Percentiles rank a stretch among this genome's conserved stretches.
phyloP scores from a whole-genome alignment of 2,329 filamentous ascomycete species.

The Trichoderma breve region DNA sequence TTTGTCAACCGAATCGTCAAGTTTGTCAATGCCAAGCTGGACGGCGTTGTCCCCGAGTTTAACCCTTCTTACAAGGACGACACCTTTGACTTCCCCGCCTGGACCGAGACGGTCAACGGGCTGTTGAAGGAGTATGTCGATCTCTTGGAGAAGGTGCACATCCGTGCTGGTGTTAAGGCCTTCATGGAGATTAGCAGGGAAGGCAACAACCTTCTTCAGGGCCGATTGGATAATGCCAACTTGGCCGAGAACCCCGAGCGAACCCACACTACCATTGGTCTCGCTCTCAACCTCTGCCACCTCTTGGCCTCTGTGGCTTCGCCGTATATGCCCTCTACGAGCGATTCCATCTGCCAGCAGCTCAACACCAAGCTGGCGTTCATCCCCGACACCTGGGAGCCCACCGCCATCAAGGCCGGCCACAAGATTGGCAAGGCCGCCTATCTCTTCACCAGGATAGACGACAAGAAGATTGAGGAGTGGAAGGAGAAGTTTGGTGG shows the following conservation, averaged over 20 bases:
- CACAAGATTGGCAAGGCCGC: constrained; percentile 79
- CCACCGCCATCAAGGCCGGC: constrained; percentile 62
- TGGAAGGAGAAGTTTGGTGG: constrained; percentile 73
- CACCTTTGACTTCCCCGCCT: constrained; percentile 38
- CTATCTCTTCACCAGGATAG: constrained; percentile 80
- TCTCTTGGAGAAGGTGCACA: constrained; percentile 68
- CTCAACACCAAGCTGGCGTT: constrained; percentile 54
- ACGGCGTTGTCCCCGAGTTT: constrained; percentile 64
- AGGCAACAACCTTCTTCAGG: constrained; percentile 51
- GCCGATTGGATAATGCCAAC: constrained; percentile 55
- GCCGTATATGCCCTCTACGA: constrained; percentile 83
- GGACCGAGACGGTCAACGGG: constrained; percentile 45
- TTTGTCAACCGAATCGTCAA: constrained; percentile 73
- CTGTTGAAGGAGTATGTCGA: constrained; percentile 65
- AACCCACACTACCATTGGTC: constrained; percentile 62
- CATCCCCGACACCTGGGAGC: constrained; percentile 61
- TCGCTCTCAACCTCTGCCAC: constrained; percentile 81
- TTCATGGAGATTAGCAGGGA: constrained; percentile 65
- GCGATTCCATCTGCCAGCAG: constrained; percentile 73
- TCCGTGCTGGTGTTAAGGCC: constrained; percentile 64
- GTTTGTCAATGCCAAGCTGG: constrained; percentile 74
- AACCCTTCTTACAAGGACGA: constrained; percentile 56
- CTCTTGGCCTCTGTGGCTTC: constrained; percentile 75
- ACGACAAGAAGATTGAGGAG: constrained; percentile 75
- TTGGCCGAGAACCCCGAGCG: constrained; percentile 54